Evolutionary conservation across 78 protist species (phyloP).

Genomic region (Planoprotostelium fungivorum): DNA sequence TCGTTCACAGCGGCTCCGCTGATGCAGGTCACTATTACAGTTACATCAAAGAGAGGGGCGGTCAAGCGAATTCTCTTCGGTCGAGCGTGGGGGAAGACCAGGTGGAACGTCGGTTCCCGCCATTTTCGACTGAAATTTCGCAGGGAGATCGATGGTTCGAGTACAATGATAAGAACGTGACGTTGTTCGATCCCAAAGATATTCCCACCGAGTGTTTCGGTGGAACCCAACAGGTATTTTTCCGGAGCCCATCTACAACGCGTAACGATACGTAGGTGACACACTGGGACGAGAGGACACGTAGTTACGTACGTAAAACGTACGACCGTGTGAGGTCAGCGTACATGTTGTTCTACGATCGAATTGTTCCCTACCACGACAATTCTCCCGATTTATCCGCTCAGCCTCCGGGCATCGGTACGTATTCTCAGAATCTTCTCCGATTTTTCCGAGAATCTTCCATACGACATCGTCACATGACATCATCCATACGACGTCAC

Average conservation of each 20-base stretch:
- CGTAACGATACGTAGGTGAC: constrained; percentile 7
- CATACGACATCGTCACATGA: no score
- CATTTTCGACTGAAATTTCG: neutral
- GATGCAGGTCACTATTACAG: constrained; percentile 76
- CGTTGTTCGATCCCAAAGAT: constrained; percentile 51
- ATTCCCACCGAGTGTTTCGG: constrained; percentile 58
- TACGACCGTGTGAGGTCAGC: constrained; percentile 16
- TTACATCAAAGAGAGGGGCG: constrained; percentile 52
- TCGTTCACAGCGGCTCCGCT: constrained; percentile 77
- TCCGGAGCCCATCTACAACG: neutral
- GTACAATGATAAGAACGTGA: constrained; percentile 57
- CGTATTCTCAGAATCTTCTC: constrained; percentile 7
- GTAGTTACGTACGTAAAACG: neutral
- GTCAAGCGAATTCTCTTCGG: neutral
- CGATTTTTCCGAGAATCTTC: neutral
- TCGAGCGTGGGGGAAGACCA: neutral
- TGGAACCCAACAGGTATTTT: constrained; percentile 16
- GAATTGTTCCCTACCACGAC: neutral
- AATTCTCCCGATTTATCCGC: no score
- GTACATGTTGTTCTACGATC: constrained; percentile 66
- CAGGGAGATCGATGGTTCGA: constrained; percentile 48
- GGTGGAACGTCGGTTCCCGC: neutral
- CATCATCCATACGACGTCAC: no score
- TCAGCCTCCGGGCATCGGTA: no score
- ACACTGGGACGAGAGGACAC: neutral